A percentile compares a stretch with the other conserved stretches of the same genome.
Conservation (phyloP, 352 stramenopile genomes). For the Phytophthora sansomeana region DNA sequence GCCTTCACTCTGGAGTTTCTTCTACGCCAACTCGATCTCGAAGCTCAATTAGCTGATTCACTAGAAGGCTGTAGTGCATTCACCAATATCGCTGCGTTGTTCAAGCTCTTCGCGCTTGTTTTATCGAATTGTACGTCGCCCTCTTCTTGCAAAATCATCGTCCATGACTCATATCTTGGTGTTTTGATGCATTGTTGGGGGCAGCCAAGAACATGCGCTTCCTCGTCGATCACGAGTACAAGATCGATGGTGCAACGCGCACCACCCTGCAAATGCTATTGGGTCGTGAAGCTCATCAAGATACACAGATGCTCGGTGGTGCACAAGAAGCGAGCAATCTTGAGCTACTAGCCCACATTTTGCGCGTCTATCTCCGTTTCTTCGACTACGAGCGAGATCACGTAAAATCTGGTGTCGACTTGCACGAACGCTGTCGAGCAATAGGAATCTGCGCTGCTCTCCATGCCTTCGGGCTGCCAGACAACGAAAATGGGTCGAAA, state of each 20-base stretch:
- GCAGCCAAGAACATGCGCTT: conserved; percentile 33
- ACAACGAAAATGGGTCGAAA: not conserved
- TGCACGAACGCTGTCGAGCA: conserved; percentile 34
- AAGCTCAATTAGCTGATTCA: conserved; percentile 6
- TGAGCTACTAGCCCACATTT: conserved; percentile 27
- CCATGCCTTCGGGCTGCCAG: conserved; percentile 5
- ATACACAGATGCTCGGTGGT: not conserved
- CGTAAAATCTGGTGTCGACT: not conserved
- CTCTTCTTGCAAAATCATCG: not conserved
- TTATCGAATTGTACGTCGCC: conserved; percentile 32
- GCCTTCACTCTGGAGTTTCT: conserved; percentile 27
- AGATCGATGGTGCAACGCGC: conserved; percentile 24
- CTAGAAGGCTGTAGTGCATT: not conserved
- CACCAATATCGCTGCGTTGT: conserved; percentile 9
- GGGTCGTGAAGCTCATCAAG: not conserved
- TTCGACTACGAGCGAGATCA: conserved; percentile 22
- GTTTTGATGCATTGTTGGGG: not conserved
- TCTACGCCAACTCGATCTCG: conserved; percentile 18
- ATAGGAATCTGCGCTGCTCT: conserved; percentile 35
- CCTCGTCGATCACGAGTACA: conserved; percentile 16
- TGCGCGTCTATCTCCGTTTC: conserved; percentile 35
- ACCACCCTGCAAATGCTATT: conserved; percentile 17
- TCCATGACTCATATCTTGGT: not conserved
- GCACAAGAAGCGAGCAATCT: not conserved
- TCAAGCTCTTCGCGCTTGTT: conserved; percentile 33